Base-by-base conservation (phyloP, 2,329 filamentous ascomycete species). In the Neurospora crassa region DNA sequence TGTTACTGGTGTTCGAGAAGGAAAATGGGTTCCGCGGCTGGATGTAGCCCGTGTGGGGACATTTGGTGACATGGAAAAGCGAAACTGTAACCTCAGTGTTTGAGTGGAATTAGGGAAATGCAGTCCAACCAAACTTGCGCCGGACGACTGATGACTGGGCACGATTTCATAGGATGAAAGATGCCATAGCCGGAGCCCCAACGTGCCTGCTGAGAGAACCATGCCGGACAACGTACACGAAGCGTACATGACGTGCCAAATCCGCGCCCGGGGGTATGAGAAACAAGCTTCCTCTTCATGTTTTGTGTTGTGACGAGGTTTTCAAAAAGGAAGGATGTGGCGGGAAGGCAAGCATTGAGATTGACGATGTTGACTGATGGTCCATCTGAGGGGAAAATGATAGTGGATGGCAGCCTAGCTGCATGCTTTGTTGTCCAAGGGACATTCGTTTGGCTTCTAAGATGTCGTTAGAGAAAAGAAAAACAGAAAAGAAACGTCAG, bases 91-190 rank as follows among this genome's bases (percentile, higher is more conserved):
- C 76, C 70, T 74, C 63, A 75, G 72, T 73, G 71, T 71, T 72
- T 67, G 71, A 73, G 72, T 75, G 71, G 74, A 74, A 70, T 74
- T 74, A 72, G 74, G 53, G 70, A 72, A 70, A 75, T 75, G 76
- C 76, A 76, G 75, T 75, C 72, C 74, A 76, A 75, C 72, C 73
- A 75, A 73, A 74, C 74, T 71, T 76, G 74, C 70, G 74, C 72
- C 72, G 74, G 74, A 74, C 75, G 71, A 74, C 76, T 79, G 81
- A 80, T 83, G 82, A 83, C 82, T 81, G 81, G 82, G 82, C 82
- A 82, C 74, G 73, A 73, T 80, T 77, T 79, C 72, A 83, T 82
- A 82, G 81, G 81, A 76, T 72, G 70, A 73, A 37, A 72, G 71
- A 69, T 71, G 71, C 70, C 72, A 74, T 75, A 73, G 71, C 74